These are phyloP conservation scores for Diaporthe batatas DNA, from an alignment of 2,329 filamentous ascomycete genomes.

Conservation along the genomic window DNA sequence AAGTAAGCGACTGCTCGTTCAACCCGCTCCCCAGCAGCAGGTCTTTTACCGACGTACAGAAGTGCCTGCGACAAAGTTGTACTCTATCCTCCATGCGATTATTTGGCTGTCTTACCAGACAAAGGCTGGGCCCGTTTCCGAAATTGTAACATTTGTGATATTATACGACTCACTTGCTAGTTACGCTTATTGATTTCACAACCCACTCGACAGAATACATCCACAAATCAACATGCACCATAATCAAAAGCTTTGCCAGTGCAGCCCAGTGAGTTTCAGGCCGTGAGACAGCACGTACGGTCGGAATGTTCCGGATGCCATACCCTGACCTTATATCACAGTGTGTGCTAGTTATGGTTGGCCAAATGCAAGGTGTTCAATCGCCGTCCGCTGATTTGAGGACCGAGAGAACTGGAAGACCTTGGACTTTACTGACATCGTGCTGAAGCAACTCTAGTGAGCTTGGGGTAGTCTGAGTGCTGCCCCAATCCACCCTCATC, in stretches of 20 bases:
- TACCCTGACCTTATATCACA: not conserved
- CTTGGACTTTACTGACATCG: not conserved
- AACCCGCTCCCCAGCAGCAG: not conserved
- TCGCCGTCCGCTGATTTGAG: not conserved
- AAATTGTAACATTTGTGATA: not conserved
- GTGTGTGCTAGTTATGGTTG: not conserved
- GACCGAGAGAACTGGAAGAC: not conserved
- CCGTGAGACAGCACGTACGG: not conserved
- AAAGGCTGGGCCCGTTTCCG: constrained; percentile 21
- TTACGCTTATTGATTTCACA: not conserved
- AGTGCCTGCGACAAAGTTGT: not conserved
- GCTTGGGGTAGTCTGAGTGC: not conserved
- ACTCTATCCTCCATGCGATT: not conserved
- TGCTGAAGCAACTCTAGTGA: not conserved
- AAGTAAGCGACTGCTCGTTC: not conserved
- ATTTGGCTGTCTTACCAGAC: not conserved
- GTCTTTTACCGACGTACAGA: not conserved
- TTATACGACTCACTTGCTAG: not conserved
- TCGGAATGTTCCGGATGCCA: not conserved
- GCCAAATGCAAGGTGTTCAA: not conserved
- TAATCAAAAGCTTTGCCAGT: not conserved
- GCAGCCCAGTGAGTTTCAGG: not conserved
- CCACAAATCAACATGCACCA: not conserved
- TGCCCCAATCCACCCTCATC: too few species aligned
- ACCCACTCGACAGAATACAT: not conserved